These are phyloP conservation scores for Collybia sordida DNA, from an alignment of 768 basidiomycete genomes.

Conservation along the genomic window DNA sequence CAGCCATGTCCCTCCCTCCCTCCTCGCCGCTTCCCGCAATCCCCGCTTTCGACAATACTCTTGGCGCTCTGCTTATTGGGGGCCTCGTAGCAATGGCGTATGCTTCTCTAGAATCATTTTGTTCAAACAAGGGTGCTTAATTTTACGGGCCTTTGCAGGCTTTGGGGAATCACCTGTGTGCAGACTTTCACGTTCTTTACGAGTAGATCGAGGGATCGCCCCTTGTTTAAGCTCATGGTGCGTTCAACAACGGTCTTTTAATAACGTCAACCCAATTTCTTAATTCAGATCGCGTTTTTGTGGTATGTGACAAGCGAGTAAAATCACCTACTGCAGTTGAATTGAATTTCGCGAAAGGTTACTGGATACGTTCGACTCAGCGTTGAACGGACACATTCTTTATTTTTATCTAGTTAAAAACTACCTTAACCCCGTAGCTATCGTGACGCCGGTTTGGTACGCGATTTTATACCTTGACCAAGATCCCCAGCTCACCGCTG, in stretches of 20 bases:
- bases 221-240: slow-evolving; percentile 36
- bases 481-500: not conserved
- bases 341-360: slow-evolving; percentile 28
- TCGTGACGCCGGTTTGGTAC: slow-evolving; percentile 48
- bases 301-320: slow-evolving; percentile 28
- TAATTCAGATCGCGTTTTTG: slow-evolving; percentile 29
- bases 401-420: slow-evolving; percentile 61
- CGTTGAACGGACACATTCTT: slow-evolving; percentile 51
- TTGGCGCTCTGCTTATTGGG: slow-evolving; percentile 57
- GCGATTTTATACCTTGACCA: slow-evolving; percentile 10
- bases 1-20: slow-evolving; percentile 14
- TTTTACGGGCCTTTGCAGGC: slow-evolving; percentile 26
- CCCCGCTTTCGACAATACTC: slow-evolving; percentile 41
- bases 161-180: slow-evolving; percentile 58
- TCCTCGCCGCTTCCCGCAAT: not conserved
- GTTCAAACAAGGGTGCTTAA: not conserved
- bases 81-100: slow-evolving; percentile 54
- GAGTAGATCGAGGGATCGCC: slow-evolving; percentile 30
- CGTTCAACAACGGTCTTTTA: slow-evolving; percentile 3
- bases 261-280: not conserved
- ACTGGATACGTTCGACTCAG: slow-evolving; percentile 57
- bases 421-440: slow-evolving; percentile 45
- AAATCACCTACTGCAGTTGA: not conserved
- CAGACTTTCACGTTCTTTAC: slow-evolving; percentile 55
- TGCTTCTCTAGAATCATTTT: slow-evolving; percentile 14